Base-by-base conservation (phyloP, 2,329 filamentous ascomycete genomes). In the Fusarium caatingaense region DNA sequence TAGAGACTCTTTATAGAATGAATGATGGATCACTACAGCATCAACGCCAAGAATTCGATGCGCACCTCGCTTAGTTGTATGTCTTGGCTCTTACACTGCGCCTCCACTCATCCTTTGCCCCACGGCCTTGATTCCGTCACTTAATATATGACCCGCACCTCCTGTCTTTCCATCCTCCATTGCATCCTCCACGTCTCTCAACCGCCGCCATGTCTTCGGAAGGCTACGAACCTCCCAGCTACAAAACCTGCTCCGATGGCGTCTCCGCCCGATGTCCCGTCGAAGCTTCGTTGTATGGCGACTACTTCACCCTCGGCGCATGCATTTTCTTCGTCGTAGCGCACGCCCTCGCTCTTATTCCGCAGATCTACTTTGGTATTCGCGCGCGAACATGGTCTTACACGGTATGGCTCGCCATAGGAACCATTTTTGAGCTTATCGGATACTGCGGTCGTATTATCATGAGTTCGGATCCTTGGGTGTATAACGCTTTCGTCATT, bases 381-480 rank as follows among this genome's bases (percentile, higher is more conserved):
- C 72, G 72, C 32, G 78, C 79, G 30, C 76, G 77, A 21, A 79
- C 80, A 3, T 85, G 83, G 74, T 81, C 80, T 1, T 76, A 79
- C 32, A 79, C 78, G 11, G 72, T 82, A 5, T 73, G 67, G 64
- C 67, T 77, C 12, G 77, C 73, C 5, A 72, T 82, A 13, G 83
- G 81, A 2, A 80, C 78, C 11, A 68, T 81, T 6, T 77, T 80
- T 30, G 83, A 85, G 69, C 60, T 79, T 21, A 73, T 82, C 12
- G 83, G 83, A 7, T 84, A 84, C 49, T 78, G 72, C 12, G 82
- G 80, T 12, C 78, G 83, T 37, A 68, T 83, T 15, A 76, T 83
- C 41, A 79, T 83, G 78, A 67, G 63, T 13, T 71, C 64, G 12
- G 83, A 83, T 48, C 81, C 81, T 1, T 83, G 79, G 79, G 77